Evolutionary conservation across 75 land plant species (phyloP).

Genomic region (Gnetum montanum): DNA sequence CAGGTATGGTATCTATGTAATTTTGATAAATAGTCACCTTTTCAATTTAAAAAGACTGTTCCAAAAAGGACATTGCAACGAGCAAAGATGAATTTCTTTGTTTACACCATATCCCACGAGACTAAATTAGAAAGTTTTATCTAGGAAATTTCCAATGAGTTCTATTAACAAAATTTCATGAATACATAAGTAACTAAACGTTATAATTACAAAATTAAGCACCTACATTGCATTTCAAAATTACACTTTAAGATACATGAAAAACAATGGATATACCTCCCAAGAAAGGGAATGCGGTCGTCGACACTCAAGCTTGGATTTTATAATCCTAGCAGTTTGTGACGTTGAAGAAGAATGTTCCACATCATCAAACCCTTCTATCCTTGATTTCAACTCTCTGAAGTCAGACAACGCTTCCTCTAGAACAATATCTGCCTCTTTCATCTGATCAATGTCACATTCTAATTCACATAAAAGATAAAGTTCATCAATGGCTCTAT

Average conservation of each 20-base stretch:
- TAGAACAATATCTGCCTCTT: constrained; percentile 85
- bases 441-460: constrained; percentile 83
- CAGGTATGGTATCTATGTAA: too few species aligned
- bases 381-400: constrained; percentile 63
- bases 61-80: too few species aligned
- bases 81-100: too few species aligned
- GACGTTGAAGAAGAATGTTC: constrained; percentile 26
- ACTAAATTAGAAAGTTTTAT: too few species aligned
- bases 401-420: constrained; percentile 85
- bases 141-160: too few species aligned
- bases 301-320: constrained; percentile 50
- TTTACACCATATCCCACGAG: too few species aligned
- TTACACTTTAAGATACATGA: background rate
- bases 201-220: too few species aligned
- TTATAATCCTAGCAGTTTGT: constrained; percentile 19
- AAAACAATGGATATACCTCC: constrained; percentile 48
- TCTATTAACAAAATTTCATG: too few species aligned
- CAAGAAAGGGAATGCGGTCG: constrained; percentile 93
- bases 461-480: constrained; percentile 94
- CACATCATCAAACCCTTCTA: constrained; percentile 61
- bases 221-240: background rate
- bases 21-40: too few species aligned
- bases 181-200: too few species aligned
- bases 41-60: too few species aligned
- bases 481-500: constrained; percentile 92